Evolutionary conservation across 176 grass and related monocot genomes (phyloP), one percentile per base, ranked within the genome.

Genomic region (Puccinellia tenuiflora): DNA sequence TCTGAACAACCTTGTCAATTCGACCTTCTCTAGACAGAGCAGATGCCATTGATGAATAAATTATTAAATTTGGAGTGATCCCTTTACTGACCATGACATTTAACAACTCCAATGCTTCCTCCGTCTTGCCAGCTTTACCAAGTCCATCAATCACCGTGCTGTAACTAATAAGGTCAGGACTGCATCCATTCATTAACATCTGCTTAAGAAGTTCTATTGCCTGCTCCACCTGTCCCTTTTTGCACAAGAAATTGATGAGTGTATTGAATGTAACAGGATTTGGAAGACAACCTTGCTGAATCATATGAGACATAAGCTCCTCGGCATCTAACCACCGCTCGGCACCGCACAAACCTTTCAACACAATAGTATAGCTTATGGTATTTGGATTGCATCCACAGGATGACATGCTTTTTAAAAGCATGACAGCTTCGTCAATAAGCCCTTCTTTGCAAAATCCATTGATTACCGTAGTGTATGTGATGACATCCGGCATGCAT

Each of bases 201-300:
- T 89, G 85, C 80, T 87, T 85, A 31, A 92, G 69, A 81, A 92
- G 80, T 76, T 89, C 87, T 34, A 92, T 75, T 8, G 90, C 90
- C 63, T 92, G 86, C 63, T 80, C 68, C 28, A 86, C 80, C 40
- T 80, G 42, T 17, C 90, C 90, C 38, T 85, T 92, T 83, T 92
- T 92, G 76, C 90, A 92, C 45, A 92, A 79, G 50, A 83, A 88
- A 47, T 88, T 86, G 31, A 92, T 88, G 75, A 92, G 26, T 0
- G 84, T 92, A 22, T 92, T 92, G 39, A 89, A 92, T 21, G 87
- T 92, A 57, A 92, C 80, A 66, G 88, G 85, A 84, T 89, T 88
- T 9, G 87, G 90, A 46, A 68, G 35, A 33, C 86, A 92, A 11
- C 90, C 90, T 47, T 87, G 79, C 40, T 82, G 79, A 69, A 87